phyloP scores from a whole-genome alignment of 139 green algal species.

The Chlorella sp. region DNA sequence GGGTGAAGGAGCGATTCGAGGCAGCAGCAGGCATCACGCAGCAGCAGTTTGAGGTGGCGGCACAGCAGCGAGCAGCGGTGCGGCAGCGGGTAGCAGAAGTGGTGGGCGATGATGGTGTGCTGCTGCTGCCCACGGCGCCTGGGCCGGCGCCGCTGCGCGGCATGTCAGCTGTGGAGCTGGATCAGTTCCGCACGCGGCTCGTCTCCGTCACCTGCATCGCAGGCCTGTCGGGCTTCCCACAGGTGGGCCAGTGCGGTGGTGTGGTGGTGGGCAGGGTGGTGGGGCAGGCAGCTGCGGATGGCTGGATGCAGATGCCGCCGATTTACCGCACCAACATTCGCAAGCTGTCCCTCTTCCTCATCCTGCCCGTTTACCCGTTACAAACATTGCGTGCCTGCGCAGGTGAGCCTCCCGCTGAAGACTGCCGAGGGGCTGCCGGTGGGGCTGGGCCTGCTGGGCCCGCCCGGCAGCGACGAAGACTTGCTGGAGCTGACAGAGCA shows the following conservation, averaged over 20 bases:
- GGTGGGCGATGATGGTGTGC: constrained; percentile 67
- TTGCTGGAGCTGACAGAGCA: constrained; percentile 72
- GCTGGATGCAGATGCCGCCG: too few relatives aligned
- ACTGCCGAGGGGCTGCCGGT: constrained; percentile 78
- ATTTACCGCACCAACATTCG: too few relatives aligned
- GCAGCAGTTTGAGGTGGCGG: constrained; percentile 48
- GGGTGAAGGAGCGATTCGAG: constrained; percentile 84
- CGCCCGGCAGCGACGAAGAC: constrained; percentile 77
- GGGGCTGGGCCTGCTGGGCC: constrained; percentile 83
- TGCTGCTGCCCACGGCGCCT: constrained; percentile 80
- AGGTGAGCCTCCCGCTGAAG: constrained; percentile 79
- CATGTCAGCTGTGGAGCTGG: constrained; percentile 61
- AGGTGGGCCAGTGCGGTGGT: constrained; percentile 59
- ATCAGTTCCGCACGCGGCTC: constrained; percentile 67
- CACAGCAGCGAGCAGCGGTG: constrained; percentile 44
- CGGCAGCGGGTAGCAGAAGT: constrained; percentile 62
- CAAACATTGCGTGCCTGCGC: too few relatives aligned
- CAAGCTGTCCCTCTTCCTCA: too few relatives aligned
- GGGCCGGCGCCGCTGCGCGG: constrained; percentile 73
- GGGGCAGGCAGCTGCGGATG: neutral
- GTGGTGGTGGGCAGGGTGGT: neutral
- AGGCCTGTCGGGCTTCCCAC: constrained; percentile 84
- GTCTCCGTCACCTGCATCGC: constrained; percentile 85
- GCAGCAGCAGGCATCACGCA: constrained; percentile 70
- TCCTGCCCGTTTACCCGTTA: neutral